Evolutionary conservation across 345 rosid genomes (phyloP).

Genomic region (Rhodomyrtus tomentosa): DNA sequence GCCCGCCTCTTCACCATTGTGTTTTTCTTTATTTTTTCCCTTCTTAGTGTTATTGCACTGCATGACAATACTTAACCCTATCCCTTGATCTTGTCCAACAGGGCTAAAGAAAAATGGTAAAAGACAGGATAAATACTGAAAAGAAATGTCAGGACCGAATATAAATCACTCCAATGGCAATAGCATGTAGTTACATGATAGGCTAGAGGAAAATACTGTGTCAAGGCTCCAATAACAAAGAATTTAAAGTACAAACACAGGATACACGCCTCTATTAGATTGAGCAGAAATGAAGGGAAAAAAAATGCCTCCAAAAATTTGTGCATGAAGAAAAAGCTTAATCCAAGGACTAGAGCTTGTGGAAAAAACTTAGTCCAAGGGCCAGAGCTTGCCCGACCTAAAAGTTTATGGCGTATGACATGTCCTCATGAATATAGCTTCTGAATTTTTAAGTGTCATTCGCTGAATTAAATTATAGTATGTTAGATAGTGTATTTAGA

Average conservation of each 20-base stretch:
- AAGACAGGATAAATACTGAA: neutral
- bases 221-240: neutral
- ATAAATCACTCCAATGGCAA: neutral
- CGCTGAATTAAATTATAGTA: neutral
- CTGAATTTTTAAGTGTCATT: neutral
- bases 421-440: neutral
- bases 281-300: neutral
- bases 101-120: neutral
- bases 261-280: neutral
- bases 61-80: neutral
- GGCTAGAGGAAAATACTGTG: neutral
- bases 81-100: neutral
- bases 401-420: neutral
- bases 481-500: neutral
- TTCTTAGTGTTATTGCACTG: neutral
- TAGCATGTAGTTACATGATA: neutral
- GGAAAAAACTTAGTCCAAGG: neutral
- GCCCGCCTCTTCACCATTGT: neutral
- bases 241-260: neutral
- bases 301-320: neutral
- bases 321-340: neutral
- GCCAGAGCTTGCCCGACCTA: neutral
- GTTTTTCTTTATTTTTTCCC: neutral
- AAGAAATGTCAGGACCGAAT: neutral
- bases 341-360: neutral